phyloP scores from a whole-genome alignment of 352 stramenopile species.

The Pythium catenulatum region DNA sequence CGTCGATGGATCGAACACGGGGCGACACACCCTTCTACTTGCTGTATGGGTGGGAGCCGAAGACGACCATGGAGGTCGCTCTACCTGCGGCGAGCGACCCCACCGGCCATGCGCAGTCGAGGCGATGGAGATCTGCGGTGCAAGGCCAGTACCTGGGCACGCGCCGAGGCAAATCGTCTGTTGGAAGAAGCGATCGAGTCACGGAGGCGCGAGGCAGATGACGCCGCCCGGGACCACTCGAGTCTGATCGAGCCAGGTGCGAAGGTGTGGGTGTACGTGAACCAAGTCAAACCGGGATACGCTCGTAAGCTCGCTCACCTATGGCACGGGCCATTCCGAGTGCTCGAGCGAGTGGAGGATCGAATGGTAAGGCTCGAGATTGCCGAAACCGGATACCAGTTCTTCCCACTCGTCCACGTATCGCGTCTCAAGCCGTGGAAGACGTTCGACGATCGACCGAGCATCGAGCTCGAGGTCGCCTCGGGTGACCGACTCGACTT shows the following conservation, averaged over 20 bases:
- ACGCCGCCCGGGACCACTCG: not conserved
- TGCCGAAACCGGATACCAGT: not conserved
- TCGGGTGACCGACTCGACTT: constrained; percentile 36
- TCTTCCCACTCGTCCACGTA: constrained; percentile 38
- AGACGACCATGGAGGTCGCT: not conserved
- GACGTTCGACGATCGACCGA: not conserved
- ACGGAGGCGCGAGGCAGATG: not conserved
- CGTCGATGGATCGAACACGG: not conserved
- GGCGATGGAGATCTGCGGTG: not conserved
- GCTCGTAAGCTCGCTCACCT: constrained; percentile 49
- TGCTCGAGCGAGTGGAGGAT: constrained; percentile 13
- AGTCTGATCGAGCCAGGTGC: constrained; percentile 9
- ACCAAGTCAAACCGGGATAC: constrained; percentile 35
- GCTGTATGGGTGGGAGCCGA: constrained; percentile 40
- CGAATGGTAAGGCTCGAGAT: constrained; percentile 31
- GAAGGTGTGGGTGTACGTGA: constrained; percentile 56
- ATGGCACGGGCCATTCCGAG: constrained; percentile 56
- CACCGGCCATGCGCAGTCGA: not conserved
- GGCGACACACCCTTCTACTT: constrained; percentile 35
- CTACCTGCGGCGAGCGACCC: not conserved
- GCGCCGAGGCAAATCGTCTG: not conserved
- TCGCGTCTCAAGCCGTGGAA: constrained; percentile 30
- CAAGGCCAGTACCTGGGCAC: constrained; percentile 19
- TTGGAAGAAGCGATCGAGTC: not conserved
- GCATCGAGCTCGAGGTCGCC: not conserved